A percentile compares a stretch with the other conserved stretches of the same genome.
Evolutionary conservation across 306 rosid species (phyloP).

Genomic region (Dryas octopetala): DNA sequence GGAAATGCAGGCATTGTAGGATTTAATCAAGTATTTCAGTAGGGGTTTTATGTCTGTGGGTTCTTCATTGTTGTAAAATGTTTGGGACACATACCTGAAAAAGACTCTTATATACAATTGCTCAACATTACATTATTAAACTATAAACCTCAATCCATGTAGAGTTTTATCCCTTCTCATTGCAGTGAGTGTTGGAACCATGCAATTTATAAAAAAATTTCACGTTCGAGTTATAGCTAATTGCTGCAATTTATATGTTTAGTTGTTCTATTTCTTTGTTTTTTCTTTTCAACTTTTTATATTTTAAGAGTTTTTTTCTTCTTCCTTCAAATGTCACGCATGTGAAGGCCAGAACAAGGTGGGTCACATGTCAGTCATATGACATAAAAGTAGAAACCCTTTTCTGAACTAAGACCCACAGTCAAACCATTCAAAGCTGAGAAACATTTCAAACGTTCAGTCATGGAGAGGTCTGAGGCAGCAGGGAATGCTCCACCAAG

Average conservation of each 20-base stretch:
- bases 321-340: neutral
- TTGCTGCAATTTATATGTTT: neutral
- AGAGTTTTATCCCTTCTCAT: neutral
- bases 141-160: neutral
- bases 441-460: too few species aligned
- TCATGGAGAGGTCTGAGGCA: too few species aligned
- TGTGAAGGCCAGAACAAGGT: too few species aligned
- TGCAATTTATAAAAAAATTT: neutral
- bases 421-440: too few species aligned
- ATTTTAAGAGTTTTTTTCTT: slow-evolving; percentile 18
- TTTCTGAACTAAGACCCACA: too few species aligned
- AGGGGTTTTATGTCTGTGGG: slow-evolving; percentile 13
- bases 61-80: slow-evolving; percentile 6
- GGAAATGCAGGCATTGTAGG: slow-evolving; percentile 86
- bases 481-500: too few species aligned
- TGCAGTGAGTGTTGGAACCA: neutral
- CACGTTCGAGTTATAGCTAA: neutral
- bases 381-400: too few species aligned
- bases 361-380: too few species aligned
- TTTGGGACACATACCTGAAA: slow-evolving; percentile 11
- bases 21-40: slow-evolving; percentile 9
- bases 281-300: neutral
- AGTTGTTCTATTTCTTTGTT: neutral
- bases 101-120: neutral
- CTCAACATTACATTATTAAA: too few species aligned